Percentiles rank a stretch among this genome's conserved stretches.
These are phyloP conservation scores for Pestalotiopsis sp. DNA, from an alignment of 2,329 filamentous ascomycete species.

Conservation along the genomic window DNA sequence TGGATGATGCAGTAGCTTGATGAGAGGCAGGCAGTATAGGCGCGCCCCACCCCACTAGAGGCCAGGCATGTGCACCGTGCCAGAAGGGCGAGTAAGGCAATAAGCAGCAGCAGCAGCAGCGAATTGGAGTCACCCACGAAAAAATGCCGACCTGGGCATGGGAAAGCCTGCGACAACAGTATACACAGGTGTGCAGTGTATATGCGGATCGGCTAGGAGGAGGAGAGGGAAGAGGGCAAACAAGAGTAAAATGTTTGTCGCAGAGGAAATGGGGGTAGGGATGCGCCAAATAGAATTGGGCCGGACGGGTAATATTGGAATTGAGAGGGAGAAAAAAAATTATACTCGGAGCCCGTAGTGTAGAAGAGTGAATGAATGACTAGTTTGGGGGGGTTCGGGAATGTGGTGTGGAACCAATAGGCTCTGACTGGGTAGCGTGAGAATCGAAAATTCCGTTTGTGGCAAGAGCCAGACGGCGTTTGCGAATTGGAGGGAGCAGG, in stretches of 20 bases:
- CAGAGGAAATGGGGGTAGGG: not conserved
- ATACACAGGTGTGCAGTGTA: not conserved
- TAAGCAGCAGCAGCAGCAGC: not conserved
- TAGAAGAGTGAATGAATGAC: not conserved
- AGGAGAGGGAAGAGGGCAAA: not conserved
- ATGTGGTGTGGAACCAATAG: not conserved
- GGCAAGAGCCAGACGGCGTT: not conserved
- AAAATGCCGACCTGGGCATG: not conserved
- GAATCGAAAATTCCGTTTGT: not conserved
- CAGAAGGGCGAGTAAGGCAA: not conserved
- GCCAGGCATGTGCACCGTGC: not conserved
- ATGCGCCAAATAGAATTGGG: not conserved
- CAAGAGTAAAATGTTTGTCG: not conserved
- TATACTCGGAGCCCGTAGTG: not conserved
- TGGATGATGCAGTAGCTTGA: conserved; percentile 4
- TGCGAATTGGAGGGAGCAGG: not conserved
- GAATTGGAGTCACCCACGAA: not conserved
- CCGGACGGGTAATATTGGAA: not conserved
- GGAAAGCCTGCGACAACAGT: not conserved
- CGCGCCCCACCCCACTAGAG: conserved; percentile 10
- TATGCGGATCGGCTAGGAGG: not conserved
- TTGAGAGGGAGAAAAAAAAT: not conserved
- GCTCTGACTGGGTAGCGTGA: not conserved
- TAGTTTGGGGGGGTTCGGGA: not conserved
- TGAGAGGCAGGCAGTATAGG: not conserved